phyloP scores from a whole-genome alignment of 169 alveolate species.

The Plasmodium gonderi region DNA sequence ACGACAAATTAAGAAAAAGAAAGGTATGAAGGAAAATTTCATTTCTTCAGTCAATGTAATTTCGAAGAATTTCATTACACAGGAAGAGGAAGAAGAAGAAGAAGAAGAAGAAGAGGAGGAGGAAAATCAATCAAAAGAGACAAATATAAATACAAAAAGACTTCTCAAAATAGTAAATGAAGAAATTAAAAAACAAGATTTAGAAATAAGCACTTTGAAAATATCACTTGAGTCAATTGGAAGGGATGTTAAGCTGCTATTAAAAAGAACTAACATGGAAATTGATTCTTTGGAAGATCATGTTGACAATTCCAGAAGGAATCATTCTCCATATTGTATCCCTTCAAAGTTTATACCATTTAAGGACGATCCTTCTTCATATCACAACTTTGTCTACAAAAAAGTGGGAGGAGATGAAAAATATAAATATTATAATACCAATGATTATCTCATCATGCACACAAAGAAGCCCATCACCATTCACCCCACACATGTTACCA shows the following conservation, averaged over 20 bases:
- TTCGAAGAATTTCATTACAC: too few relatives aligned
- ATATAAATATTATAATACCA: neutral
- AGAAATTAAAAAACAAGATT: constrained; percentile 8
- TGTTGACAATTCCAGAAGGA: neutral
- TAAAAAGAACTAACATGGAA: neutral
- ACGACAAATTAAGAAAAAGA: neutral
- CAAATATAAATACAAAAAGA: neutral
- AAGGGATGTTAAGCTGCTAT: constrained; percentile 11
- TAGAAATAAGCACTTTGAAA: constrained; percentile 1
- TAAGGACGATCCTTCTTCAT: too few relatives aligned
- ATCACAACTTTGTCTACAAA: too few relatives aligned
- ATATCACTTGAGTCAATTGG: neutral
- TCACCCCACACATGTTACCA: neutral
- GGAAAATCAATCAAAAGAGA: neutral
- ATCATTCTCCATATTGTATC: neutral
- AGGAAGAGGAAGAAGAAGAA: neutral
- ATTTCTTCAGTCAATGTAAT: too few relatives aligned
- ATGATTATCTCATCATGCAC: neutral
- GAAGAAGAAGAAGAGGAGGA: neutral
- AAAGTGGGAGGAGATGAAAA: too few relatives aligned
- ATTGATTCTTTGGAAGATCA: neutral
- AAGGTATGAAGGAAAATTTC: neutral
- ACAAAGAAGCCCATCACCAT: neutral
- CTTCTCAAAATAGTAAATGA: neutral
- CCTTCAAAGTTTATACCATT: too few relatives aligned